phyloP scores from a whole-genome alignment of 495 filamentous ascomycete species.

The Delitschia confertaspora region DNA sequence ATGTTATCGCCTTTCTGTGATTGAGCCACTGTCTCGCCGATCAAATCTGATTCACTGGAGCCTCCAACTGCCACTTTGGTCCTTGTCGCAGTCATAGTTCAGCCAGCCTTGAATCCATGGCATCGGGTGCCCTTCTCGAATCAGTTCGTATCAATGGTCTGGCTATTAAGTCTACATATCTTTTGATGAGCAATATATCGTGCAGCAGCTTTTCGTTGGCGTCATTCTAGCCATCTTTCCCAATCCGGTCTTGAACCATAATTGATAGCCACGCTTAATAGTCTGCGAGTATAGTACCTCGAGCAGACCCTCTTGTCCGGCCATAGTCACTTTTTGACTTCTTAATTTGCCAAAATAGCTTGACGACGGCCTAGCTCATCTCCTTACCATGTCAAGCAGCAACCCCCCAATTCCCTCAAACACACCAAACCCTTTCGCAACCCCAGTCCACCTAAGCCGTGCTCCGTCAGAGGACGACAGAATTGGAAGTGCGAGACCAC shows the following conservation, averaged over 20 bases:
- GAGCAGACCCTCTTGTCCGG: conserved; percentile 11
- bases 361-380: too few species aligned
- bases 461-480: conserved; percentile 18
- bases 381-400: conserved; percentile 15
- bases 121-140: too few species aligned
- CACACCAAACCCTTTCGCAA: conserved; percentile 24
- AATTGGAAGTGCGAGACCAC: conserved; percentile 3
- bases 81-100: too few species aligned
- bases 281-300: conserved; percentile 12
- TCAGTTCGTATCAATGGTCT: too few species aligned
- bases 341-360: too few species aligned
- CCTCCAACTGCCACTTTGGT: too few species aligned
- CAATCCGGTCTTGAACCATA: conserved; percentile 1
- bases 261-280: conserved; percentile 5
- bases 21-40: too few species aligned
- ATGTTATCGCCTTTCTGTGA: too few species aligned
- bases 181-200: conserved; percentile 14
- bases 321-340: too few species aligned
- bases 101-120: too few species aligned
- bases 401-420: conserved; percentile 13
- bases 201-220: background rate
- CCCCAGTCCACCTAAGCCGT: conserved; percentile 19
- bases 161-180: too few species aligned
- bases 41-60: too few species aligned
- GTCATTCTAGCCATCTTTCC: background rate